Conservation (phyloP, 306 rosid genomes). For the Quercus mongolica region DNA sequence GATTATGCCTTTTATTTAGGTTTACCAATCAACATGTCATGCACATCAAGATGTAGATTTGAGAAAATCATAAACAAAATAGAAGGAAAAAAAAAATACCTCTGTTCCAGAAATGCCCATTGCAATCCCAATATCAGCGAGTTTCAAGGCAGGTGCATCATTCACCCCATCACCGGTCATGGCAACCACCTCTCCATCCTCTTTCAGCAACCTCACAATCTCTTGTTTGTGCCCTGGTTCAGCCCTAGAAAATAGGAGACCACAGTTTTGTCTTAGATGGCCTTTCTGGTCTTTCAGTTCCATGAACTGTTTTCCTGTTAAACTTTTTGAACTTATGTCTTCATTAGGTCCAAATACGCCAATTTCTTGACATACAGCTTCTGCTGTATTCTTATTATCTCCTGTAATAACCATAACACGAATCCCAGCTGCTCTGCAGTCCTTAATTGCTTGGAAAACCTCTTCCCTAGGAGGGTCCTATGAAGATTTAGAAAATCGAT, state of each 20-base stretch:
- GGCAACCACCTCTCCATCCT: constrained; percentile 82
- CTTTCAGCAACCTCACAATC: constrained; percentile 87
- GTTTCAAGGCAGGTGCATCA: constrained; percentile 96
- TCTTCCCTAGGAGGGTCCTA: constrained; percentile 96
- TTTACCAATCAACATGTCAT: background rate
- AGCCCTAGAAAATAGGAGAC: constrained; percentile 96
- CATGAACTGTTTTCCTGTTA: constrained; percentile 81
- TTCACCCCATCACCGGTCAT: constrained; percentile 96
- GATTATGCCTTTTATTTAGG: background rate
- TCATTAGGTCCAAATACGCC: constrained; percentile 72
- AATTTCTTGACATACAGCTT: constrained; percentile 89
- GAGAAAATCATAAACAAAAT: background rate
- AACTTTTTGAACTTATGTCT: constrained; percentile 59
- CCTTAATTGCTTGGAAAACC: constrained; percentile 80
- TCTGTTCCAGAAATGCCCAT: constrained; percentile 98
- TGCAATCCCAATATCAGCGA: constrained; percentile 96
- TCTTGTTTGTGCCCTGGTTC: constrained; percentile 96
- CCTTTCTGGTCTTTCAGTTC: constrained; percentile 46
- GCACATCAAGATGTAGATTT: background rate
- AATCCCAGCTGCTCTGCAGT: constrained; percentile 93
- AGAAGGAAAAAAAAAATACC: constrained; percentile 40
- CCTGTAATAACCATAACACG: constrained; percentile 95
- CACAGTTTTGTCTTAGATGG: constrained; percentile 60
- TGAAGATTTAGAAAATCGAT: constrained; percentile 17
- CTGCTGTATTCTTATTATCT: constrained; percentile 92